Conservation (phyloP, 2,329 filamentous ascomycete genomes). For the Proliferodiscus dingleyae region DNA sequence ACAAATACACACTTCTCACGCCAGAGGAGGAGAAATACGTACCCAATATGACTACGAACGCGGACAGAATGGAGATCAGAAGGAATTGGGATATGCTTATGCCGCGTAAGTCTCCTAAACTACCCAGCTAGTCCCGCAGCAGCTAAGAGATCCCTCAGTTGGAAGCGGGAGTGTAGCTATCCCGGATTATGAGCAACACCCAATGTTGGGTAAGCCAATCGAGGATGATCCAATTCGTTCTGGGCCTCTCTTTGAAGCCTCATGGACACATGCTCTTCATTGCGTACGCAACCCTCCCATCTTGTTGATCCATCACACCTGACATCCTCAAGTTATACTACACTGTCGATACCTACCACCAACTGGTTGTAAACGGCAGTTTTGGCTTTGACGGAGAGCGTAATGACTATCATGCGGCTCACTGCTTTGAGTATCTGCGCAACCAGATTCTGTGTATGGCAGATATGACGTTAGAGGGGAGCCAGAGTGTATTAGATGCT, state of each 20-base stretch:
- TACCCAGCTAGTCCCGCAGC: neutral
- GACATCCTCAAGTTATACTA: slow-evolving; percentile 26
- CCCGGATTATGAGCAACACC: slow-evolving; percentile 28
- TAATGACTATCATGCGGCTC: slow-evolving; percentile 27
- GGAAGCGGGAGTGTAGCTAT: slow-evolving; percentile 32
- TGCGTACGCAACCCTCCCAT: slow-evolving; percentile 19
- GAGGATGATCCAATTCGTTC: slow-evolving; percentile 28
- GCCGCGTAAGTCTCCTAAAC: slow-evolving; percentile 23
- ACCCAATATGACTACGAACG: slow-evolving; percentile 30
- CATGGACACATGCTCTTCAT: slow-evolving; percentile 33
- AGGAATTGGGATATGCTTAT: slow-evolving; percentile 32
- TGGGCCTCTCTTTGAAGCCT: slow-evolving; percentile 31
- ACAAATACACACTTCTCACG: slow-evolving; percentile 28
- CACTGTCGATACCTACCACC: slow-evolving; percentile 32
- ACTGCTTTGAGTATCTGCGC: slow-evolving; percentile 33
- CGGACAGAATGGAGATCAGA: slow-evolving; percentile 28
- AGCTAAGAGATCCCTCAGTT: slow-evolving; percentile 14
- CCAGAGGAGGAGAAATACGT: slow-evolving; percentile 29
- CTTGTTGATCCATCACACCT: neutral
- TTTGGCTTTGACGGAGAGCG: slow-evolving; percentile 28
- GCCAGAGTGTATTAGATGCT: slow-evolving; percentile 21
- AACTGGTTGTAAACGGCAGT: slow-evolving; percentile 25
- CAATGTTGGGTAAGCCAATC: slow-evolving; percentile 31
- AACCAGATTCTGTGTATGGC: slow-evolving; percentile 31
- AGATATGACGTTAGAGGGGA: slow-evolving; percentile 34